Conservation (phyloP, 2,329 filamentous ascomycete species). For the Fonsecaea multimorphosa region DNA sequence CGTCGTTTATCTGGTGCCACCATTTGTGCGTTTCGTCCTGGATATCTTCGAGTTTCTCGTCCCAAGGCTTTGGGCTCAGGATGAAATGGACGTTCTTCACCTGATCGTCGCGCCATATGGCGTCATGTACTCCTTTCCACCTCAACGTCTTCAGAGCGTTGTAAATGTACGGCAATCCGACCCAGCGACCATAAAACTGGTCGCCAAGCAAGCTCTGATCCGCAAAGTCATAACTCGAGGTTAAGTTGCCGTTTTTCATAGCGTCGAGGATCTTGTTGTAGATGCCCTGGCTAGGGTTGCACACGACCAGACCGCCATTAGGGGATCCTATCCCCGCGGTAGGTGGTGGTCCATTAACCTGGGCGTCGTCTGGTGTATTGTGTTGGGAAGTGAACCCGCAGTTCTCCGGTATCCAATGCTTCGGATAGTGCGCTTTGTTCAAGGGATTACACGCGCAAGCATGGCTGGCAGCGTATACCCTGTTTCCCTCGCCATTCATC, state of each 20-base stretch:
- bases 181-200: slow-evolving; percentile 63
- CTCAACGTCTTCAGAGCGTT: slow-evolving; percentile 67
- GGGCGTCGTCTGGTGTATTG: slow-evolving; percentile 56
- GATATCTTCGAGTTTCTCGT: slow-evolving; percentile 53
- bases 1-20: slow-evolving; percentile 63
- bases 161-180: slow-evolving; percentile 65
- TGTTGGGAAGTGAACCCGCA: slow-evolving; percentile 69
- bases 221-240: slow-evolving; percentile 63
- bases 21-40: slow-evolving; percentile 60
- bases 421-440: slow-evolving; percentile 77
- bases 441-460: slow-evolving; percentile 87
- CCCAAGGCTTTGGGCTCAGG: slow-evolving; percentile 68
- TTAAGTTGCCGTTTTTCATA: slow-evolving; percentile 45
- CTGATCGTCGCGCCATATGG: slow-evolving; percentile 65
- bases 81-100: slow-evolving; percentile 70
- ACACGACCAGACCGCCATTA: slow-evolving; percentile 67
- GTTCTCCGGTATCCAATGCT: slow-evolving; percentile 66
- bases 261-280: slow-evolving; percentile 59
- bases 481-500: slow-evolving; percentile 58
- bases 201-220: slow-evolving; percentile 66
- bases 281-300: slow-evolving; percentile 61
- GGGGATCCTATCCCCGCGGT: slow-evolving; percentile 62
- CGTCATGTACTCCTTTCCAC: slow-evolving; percentile 51
- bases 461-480: slow-evolving; percentile 81
- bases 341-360: slow-evolving; percentile 57